Evolutionary conservation across 352 stramenopile species (phyloP).

Genomic region (Globisporangium cederbergense): DNA sequence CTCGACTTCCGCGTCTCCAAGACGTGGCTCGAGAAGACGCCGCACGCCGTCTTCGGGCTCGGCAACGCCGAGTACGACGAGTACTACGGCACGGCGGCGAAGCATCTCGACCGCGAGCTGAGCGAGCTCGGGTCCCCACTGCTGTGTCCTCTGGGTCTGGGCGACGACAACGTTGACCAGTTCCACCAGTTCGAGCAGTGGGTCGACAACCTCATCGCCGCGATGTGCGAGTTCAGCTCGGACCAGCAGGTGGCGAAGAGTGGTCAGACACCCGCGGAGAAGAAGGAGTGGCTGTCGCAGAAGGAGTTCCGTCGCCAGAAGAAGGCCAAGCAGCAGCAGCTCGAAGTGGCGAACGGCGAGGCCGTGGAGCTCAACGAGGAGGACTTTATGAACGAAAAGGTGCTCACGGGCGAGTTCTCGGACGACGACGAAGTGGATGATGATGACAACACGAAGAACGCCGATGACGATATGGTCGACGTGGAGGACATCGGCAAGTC

Average conservation of each 20-base stretch:
- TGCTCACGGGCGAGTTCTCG: conserved; percentile 68
- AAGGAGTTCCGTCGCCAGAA: conserved; percentile 85
- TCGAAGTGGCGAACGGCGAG: conserved; percentile 46
- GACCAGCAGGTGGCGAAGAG: conserved; percentile 23
- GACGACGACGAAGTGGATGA: conserved; percentile 57
- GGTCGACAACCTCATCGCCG: conserved; percentile 73
- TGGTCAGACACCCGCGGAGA: conserved; percentile 15
- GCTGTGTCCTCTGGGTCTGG: conserved; percentile 59
- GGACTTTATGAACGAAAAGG: conserved; percentile 84
- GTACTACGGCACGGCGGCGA: conserved; percentile 78
- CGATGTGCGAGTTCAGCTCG: conserved; percentile 75
- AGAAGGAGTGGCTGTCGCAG: conserved; percentile 66
- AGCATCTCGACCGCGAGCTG: conserved; percentile 64
- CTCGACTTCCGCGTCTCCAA: conserved; percentile 89
- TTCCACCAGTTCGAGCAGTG: conserved; percentile 77
- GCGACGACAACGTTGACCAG: conserved; percentile 85
- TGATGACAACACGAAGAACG: conserved; percentile 21
- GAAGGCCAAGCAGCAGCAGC: conserved; percentile 63
- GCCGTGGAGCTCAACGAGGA: conserved; percentile 72
- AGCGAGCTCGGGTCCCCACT: conserved; percentile 54
- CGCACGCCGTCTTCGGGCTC: conserved; percentile 82
- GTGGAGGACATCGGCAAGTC: conserved; percentile 85
- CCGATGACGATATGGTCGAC: conserved; percentile 55
- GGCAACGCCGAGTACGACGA: conserved; percentile 89
- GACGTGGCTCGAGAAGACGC: conserved; percentile 63